phyloP scores from a whole-genome alignment of 768 basidiomycete genomes.

The Amanita inopinata region DNA sequence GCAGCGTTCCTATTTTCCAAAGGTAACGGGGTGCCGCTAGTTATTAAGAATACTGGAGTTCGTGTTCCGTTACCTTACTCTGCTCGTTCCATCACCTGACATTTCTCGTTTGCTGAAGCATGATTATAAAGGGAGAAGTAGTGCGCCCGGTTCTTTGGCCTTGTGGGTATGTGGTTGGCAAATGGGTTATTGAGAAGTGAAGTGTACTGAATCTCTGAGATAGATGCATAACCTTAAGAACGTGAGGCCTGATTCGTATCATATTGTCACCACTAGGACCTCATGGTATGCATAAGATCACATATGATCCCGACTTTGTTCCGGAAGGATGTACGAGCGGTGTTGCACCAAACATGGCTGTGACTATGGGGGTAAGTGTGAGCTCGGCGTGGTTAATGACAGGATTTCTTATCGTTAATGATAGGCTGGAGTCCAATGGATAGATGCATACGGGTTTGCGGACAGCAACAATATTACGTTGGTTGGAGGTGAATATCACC shows the following conservation, averaged over 20 bases:
- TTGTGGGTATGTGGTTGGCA: conserved; percentile 14
- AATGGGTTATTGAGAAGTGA: neutral
- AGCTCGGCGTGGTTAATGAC: too few relatives aligned
- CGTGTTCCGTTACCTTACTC: conserved; percentile 10
- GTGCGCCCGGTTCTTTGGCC: conserved; percentile 11
- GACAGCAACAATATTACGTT: conserved; percentile 6
- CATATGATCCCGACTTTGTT: conserved; percentile 17
- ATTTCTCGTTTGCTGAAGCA: conserved; percentile 14
- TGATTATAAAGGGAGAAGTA: conserved; percentile 17
- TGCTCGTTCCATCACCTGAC: neutral
- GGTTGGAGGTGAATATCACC: too few relatives aligned
- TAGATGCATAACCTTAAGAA: neutral
- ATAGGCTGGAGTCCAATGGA: conserved; percentile 2
- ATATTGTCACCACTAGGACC: neutral
- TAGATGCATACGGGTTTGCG: conserved; percentile 3
- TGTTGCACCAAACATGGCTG: conserved; percentile 1
- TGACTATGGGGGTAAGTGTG: conserved; percentile 3
- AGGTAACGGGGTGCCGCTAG: conserved; percentile 15
- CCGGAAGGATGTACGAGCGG: conserved; percentile 11
- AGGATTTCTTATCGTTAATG: too few relatives aligned
- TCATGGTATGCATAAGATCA: conserved; percentile 11
- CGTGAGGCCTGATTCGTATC: neutral
- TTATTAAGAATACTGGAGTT: conserved; percentile 18
- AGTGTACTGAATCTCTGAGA: neutral
- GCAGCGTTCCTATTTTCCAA: conserved; percentile 17